Evolutionary conservation across 805 yeast species (phyloP).

Genomic region (Candida suzukii): DNA sequence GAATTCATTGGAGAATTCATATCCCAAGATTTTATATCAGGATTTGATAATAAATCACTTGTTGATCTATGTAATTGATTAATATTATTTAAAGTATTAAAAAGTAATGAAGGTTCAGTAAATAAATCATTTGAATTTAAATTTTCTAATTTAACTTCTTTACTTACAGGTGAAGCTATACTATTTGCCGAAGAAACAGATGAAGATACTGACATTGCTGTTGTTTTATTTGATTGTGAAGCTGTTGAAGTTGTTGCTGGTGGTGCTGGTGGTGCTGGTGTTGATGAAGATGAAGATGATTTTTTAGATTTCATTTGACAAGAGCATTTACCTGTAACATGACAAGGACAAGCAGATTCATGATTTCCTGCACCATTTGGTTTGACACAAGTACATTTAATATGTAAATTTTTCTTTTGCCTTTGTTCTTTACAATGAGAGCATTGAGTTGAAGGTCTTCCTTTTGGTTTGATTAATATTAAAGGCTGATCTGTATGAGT

Average conservation of each 20-base stretch:
- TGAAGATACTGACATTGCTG: no score
- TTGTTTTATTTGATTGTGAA: no score
- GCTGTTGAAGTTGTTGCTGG: no score
- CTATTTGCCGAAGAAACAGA: neutral
- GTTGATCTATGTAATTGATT: no score
- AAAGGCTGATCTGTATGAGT: conserved; percentile 87
- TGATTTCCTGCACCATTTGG: conserved; percentile 23
- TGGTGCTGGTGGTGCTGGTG: no score
- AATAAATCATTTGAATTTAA: neutral
- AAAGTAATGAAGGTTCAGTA: neutral
- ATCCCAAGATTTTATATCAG: conserved; percentile 20
- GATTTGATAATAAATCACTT: neutral
- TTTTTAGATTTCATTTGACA: conserved; percentile 22
- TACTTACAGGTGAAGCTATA: no score
- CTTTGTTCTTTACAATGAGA: conserved; percentile 75
- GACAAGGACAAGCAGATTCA: conserved; percentile 24
- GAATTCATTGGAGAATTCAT: conserved; percentile 19
- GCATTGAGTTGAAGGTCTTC: conserved; percentile 92
- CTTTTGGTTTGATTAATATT: conserved; percentile 92
- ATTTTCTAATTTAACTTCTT: neutral
- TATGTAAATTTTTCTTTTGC: conserved; percentile 58
- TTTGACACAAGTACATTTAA: conserved; percentile 64
- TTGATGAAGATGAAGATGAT: no score
- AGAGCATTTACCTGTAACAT: conserved; percentile 23
- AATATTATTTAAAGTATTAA: no score